Evolutionary conservation across 2,329 filamentous ascomycete species (phyloP), one percentile per base, ranked within the genome.

Genomic region (Teratosphaeriaceae sp.): DNA sequence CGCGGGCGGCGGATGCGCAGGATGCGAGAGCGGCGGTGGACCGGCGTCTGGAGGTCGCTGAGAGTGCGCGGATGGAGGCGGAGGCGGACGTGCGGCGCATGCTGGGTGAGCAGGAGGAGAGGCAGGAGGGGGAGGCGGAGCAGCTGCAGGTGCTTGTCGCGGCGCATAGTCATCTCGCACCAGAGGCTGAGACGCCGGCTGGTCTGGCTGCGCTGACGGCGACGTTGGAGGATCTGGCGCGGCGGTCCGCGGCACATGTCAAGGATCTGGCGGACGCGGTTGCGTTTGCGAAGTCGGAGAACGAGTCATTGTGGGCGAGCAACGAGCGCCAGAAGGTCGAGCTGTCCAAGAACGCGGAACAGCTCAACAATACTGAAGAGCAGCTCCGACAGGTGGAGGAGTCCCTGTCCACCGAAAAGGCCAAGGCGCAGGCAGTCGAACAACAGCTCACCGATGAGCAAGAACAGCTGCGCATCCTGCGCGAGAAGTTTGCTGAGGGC

Each of bases 401-500:
- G 47, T 65, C 73, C 39, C 61, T 77, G 7, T 65, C 69, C 5
- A 62, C 67, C 12, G 70, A 72, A 49, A 68, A 67, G 42, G 68
- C 67, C 8, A 74, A 71, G 51, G 59, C 69, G 6, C 59, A 60
- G 2, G 66, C 68, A 0, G 58, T 79, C 24, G 64, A 65, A 13
- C 58, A 68, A 11, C 76, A 80, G 52, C 65, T 82, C n/a, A 71
- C 75, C 2, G 79, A 85, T 43, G 79, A 84, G 46, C 80, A 85
- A 29, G 69, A 75, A 12, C 83, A 92, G 53, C 72, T 94, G 18
- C 76, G 74, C 44, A 71, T 76, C 21, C 68, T 94, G 18, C 79
- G 85, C 44, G 70, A 72, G 13, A 84, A 84, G 61, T 82, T 94
- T 58, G 79, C 84, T 1, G 84, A 89, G 50, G 88, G 87, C 13